Percentiles rank a stretch among this genome's conserved stretches.
phyloP scores from a whole-genome alignment of 1,139 yeast species.

The Suhomyces bolitotheri region DNA sequence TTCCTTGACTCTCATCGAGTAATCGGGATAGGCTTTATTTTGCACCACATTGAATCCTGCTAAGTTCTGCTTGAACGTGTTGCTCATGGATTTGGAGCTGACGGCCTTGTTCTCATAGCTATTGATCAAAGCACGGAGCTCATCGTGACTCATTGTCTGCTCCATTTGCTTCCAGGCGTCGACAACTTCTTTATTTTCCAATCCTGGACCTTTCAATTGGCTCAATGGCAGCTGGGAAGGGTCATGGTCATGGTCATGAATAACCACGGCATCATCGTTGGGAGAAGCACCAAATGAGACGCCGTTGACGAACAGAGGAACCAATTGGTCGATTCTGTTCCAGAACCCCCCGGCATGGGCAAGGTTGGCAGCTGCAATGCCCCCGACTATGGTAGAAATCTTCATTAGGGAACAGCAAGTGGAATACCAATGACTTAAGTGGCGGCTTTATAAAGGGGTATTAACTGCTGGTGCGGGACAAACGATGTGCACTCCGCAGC shows the following conservation, averaged over 20 bases:
- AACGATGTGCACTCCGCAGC: too few species aligned
- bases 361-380: slow-evolving; percentile 4
- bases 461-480: too few species aligned
- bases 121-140: slow-evolving; percentile 22
- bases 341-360: slow-evolving; percentile 7
- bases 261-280: slow-evolving; percentile 9
- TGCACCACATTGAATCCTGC: slow-evolving; percentile 13
- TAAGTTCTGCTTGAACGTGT: slow-evolving; percentile 13
- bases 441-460: too few species aligned
- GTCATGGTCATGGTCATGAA: slow-evolving; percentile 6
- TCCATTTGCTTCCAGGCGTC: slow-evolving; percentile 32
- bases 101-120: slow-evolving; percentile 19
- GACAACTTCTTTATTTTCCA: slow-evolving; percentile 9
- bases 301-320: slow-evolving; percentile 3
- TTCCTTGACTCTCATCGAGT: slow-evolving; percentile 43
- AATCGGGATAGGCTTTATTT: slow-evolving; percentile 27
- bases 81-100: slow-evolving; percentile 14
- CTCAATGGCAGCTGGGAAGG: not conserved
- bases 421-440: not conserved
- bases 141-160: slow-evolving; percentile 17
- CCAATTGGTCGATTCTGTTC: slow-evolving; percentile 1
- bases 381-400: slow-evolving; percentile 2
- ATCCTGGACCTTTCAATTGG: slow-evolving; percentile 2
- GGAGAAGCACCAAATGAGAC: not conserved
- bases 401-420: slow-evolving; percentile 3